A percentile compares a stretch with the other conserved stretches of the same genome.
These are phyloP conservation scores for Salicornia ramosissima DNA, from an alignment of 148 eudicot species.

Conservation along the genomic window DNA sequence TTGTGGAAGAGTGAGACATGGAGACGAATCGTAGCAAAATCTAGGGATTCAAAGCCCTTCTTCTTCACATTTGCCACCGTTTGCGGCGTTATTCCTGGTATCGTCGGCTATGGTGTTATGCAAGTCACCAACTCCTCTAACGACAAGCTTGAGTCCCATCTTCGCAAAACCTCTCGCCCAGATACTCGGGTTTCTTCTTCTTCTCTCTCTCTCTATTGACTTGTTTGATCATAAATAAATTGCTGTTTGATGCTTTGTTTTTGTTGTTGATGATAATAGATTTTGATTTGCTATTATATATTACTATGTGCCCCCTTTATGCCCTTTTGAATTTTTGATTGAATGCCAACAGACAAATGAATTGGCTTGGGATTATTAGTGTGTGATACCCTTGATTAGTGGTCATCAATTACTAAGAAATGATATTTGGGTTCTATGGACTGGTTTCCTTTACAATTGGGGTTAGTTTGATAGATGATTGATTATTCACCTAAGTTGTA, in stretches of 20 bases:
- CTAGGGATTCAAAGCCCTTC: conserved; percentile 80
- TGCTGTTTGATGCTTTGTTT: neutral
- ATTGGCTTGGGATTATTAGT: no score
- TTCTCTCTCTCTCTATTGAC: neutral
- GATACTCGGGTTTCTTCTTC: conserved; percentile 46
- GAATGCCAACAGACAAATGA: no score
- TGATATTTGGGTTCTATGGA: no score
- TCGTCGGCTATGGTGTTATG: conserved; percentile 81
- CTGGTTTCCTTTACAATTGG: no score
- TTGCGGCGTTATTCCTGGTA: conserved; percentile 80
- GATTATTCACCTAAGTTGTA: no score
- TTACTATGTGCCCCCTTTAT: no score
- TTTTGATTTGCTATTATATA: no score
- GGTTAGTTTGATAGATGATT: no score
- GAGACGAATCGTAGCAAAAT: conserved; percentile 66
- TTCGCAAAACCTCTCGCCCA: conserved; percentile 68
- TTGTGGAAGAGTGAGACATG: conserved; percentile 58
- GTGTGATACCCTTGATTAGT: no score
- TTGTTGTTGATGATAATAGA: neutral
- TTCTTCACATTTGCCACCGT: conserved; percentile 75
- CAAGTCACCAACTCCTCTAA: conserved; percentile 52
- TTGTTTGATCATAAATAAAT: no score
- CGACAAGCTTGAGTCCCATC: conserved; percentile 68
- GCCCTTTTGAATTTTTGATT: no score
- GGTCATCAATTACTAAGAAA: no score